Percentiles rank a stretch among this genome's conserved stretches.
Evolutionary conservation across 768 basidiomycete species (phyloP).

Genomic region (Macrolepiota dolichaula): DNA sequence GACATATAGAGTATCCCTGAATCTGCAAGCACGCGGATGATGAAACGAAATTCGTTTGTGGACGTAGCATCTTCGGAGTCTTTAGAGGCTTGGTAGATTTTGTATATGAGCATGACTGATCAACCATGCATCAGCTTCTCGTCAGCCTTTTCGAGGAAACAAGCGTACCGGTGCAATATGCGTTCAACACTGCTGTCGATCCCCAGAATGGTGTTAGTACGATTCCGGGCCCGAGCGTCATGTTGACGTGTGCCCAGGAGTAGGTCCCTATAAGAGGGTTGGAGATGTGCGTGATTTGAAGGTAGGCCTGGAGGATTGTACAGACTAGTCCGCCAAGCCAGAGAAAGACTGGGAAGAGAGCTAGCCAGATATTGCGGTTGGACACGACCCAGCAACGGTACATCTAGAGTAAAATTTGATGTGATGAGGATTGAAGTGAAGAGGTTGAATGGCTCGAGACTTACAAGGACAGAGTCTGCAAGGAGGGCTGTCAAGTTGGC

Average conservation of each 20-base stretch:
- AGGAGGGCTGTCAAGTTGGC: slow-evolving; percentile 5
- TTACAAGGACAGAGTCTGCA: neutral
- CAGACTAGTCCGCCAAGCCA: slow-evolving; percentile 3
- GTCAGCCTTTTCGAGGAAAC: neutral
- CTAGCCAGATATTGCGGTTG: neutral
- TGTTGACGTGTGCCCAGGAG: slow-evolving; percentile 1
- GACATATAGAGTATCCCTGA: neutral
- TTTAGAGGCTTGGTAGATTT: neutral
- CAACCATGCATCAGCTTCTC: neutral
- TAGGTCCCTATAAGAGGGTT: neutral
- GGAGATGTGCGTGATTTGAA: neutral
- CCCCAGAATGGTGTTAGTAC: slow-evolving; percentile 10
- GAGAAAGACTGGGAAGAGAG: slow-evolving; percentile 5
- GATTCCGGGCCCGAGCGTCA: neutral
- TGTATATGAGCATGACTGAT: neutral
- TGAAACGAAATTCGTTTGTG: neutral
- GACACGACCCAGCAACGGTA: slow-evolving; percentile 10
- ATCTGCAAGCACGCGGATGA: neutral
- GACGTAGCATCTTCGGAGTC: neutral
- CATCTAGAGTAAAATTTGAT: neutral
- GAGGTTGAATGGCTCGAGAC: neutral
- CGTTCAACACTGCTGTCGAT: neutral
- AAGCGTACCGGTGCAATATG: slow-evolving; percentile 1
- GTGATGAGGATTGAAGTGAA: neutral
- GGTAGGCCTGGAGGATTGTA: neutral